phyloP scores from a whole-genome alignment of 2,329 filamentous ascomycete genomes.

The Epichloe elymi region DNA sequence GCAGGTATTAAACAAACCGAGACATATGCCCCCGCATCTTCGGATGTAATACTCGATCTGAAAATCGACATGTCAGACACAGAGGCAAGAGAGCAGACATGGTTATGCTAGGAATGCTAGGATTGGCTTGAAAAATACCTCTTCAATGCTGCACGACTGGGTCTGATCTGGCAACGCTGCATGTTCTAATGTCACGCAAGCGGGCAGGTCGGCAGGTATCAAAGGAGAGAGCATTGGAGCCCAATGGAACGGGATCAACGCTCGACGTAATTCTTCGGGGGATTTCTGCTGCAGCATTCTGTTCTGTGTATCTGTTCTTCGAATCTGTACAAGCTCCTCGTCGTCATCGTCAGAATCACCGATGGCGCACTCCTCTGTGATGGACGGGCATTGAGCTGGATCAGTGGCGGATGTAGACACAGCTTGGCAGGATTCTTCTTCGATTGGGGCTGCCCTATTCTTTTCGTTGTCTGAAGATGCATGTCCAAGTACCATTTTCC shows the following conservation, averaged over 20 bases:
- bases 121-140: conserved; percentile 26
- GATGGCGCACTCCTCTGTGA: conserved; percentile 5
- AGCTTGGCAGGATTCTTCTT: not conserved
- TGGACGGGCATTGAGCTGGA: not conserved
- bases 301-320: conserved; percentile 1
- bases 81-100: not conserved
- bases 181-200: conserved; percentile 21
- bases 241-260: conserved; percentile 41
- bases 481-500: not conserved
- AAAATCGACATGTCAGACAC: not conserved
- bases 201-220: conserved; percentile 50
- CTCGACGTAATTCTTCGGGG: conserved; percentile 10
- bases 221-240: conserved; percentile 56
- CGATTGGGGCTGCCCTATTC: not conserved
- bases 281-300: conserved; percentile 5
- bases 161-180: conserved; percentile 39
- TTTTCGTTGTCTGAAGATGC: not conserved
- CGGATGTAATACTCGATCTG: conserved; percentile 14
- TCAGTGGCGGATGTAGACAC: not conserved
- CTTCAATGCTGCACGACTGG: conserved; percentile 36
- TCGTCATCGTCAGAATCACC: conserved; percentile 8
- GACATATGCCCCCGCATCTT: conserved; percentile 49
- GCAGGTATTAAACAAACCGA: conserved; percentile 67
- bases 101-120: not conserved
- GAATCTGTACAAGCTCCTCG: conserved; percentile 4